Evolutionary conservation across 495 filamentous ascomycete genomes (phyloP).

Genomic region (Podospora fimiseda): DNA sequence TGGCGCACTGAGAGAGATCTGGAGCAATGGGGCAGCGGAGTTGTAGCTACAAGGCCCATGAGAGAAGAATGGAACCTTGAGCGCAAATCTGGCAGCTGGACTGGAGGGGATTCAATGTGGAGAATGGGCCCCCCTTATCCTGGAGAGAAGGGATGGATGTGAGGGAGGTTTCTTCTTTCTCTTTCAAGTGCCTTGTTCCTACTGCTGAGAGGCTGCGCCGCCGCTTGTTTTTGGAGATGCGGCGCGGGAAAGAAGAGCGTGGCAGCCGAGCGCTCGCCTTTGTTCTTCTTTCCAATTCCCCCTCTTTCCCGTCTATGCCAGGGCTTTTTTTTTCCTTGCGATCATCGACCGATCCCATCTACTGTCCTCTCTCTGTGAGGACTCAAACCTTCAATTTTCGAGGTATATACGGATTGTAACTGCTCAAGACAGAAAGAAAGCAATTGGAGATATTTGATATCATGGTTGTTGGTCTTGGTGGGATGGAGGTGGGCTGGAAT

Average conservation of each 20-base stretch:
- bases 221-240: background rate
- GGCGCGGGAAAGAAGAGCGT: background rate
- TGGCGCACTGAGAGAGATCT: background rate
- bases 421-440: no score
- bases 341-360: no score
- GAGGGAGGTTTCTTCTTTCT: background rate
- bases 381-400: no score
- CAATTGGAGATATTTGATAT: no score
- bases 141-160: background rate
- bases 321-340: background rate
- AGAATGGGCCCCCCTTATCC: background rate
- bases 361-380: no score
- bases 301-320: background rate
- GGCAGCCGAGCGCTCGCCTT: slow-evolving; percentile 2
- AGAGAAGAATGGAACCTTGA: background rate
- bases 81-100: no score
- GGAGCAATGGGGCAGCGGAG: background rate
- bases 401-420: no score
- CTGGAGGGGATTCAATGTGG: background rate
- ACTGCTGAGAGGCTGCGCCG: slow-evolving; percentile 1
- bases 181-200: no score
- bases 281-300: background rate
- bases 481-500: background rate
- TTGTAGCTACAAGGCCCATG: background rate
- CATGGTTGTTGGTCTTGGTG: background rate